A percentile compares a stretch with the other conserved stretches of the same genome.
phyloP scores from a whole-genome alignment of 78 protist species.

The Bigelowiella natans region DNA sequence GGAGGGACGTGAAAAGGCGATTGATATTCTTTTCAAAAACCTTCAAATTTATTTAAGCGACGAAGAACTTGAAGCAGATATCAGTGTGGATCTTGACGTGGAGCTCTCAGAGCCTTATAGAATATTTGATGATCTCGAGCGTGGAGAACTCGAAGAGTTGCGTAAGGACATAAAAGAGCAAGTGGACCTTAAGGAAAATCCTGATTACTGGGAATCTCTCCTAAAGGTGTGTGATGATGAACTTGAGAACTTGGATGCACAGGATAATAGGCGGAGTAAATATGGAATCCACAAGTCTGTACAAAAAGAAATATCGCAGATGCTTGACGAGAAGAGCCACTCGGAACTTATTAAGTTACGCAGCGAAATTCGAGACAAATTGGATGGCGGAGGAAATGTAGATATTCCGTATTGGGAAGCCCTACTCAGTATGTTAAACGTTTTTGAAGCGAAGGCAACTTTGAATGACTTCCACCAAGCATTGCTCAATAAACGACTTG shows the following conservation, averaged over 20 bases:
- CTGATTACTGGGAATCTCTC: slow-evolving; percentile 32
- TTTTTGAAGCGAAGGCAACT: slow-evolving; percentile 9
- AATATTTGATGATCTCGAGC: slow-evolving; percentile 20
- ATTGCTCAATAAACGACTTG: background rate
- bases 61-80: background rate
- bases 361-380: slow-evolving; percentile 19
- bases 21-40: slow-evolving; percentile 49
- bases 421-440: slow-evolving; percentile 25
- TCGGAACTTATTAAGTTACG: slow-evolving; percentile 41
- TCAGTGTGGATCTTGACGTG: background rate
- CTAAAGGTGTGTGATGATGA: slow-evolving; percentile 6
- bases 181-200: background rate
- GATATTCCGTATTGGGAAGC: slow-evolving; percentile 75
- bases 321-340: slow-evolving; percentile 24
- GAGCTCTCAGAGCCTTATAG: slow-evolving; percentile 36
- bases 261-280: background rate
- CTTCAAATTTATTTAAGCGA: background rate
- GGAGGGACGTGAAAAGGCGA: slow-evolving; percentile 62
- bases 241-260: background rate
- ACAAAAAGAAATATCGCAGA: background rate
- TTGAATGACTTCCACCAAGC: background rate
- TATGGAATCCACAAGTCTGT: background rate
- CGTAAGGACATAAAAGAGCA: background rate
- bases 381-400: slow-evolving; percentile 9
- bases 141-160: slow-evolving; percentile 24